These are phyloP conservation scores for Nissolia schottii DNA, from an alignment of 306 rosid species.

Conservation along the genomic window DNA sequence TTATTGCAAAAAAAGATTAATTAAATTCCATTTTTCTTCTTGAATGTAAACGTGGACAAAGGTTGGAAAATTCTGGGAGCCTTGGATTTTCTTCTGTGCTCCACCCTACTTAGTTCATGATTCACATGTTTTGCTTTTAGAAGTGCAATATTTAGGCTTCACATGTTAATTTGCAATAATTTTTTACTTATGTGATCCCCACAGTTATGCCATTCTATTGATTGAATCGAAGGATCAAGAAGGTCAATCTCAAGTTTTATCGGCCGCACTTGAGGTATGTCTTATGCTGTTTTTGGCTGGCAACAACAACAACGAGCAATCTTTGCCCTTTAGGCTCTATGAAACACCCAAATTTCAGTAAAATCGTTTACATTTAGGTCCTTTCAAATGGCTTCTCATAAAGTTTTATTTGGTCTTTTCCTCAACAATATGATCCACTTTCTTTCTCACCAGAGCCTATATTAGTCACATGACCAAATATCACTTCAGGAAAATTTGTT, in stretches of 20 bases:
- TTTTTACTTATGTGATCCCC: conserved; percentile 28
- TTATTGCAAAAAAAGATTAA: not conserved
- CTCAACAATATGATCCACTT: not conserved
- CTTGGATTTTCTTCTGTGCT: not conserved
- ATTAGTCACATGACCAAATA: not conserved
- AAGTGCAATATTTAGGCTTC: conserved; percentile 15
- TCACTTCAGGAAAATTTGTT: not conserved
- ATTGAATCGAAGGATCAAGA: conserved; percentile 77
- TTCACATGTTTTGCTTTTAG: conserved; percentile 13
- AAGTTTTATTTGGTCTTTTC: not conserved
- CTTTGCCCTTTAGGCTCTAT: not conserved
- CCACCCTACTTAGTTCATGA: not conserved
- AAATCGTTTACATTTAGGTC: not conserved
- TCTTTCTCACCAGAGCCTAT: not conserved
- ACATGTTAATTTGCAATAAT: conserved; percentile 22
- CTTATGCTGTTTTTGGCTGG: conserved; percentile 8
- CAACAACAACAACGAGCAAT: not conserved
- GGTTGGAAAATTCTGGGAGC: conserved; percentile 7
- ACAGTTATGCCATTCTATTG: conserved; percentile 75
- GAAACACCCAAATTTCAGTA: not conserved
- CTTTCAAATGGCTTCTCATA: not conserved
- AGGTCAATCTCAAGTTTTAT: conserved; percentile 93
- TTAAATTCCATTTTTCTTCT: not conserved
- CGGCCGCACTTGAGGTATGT: conserved; percentile 87
- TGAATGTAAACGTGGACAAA: conserved; percentile 7